Base-by-base conservation (phyloP, 345 rosid species). In the Psidium guajava region DNA sequence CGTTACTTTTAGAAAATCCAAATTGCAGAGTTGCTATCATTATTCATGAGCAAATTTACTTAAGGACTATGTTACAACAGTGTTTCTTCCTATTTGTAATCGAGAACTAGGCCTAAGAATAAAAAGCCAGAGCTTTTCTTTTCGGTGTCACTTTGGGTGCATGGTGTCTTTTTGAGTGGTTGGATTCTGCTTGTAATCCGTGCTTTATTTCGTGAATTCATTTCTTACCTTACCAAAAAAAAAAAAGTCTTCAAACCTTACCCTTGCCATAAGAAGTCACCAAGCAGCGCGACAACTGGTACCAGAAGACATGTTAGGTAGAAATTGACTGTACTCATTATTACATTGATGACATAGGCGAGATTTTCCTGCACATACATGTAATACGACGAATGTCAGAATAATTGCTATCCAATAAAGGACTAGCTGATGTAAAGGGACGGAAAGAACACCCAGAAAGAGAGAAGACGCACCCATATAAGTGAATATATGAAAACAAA, bases 221-320 rank as follows among this genome's bases (percentile, higher is more conserved):
- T 36, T 36, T 36, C 36, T 36, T 36, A 36, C 36, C 36, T 36
- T 36, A 36, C 36, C 36, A 36, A 36, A 36, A 36, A 36, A 36
- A 36, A 36, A 36, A 36, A 36, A 36, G 36, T 64, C 61, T 36
- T 75, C 83, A 61, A 74, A 86, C 44, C 92, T 89, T 90, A 97
- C 98, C 98, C 94, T 87, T 90, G 95, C 89, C 92, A 95, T 87
- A 97, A 91, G 93, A 97, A 97, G 93, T 97, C 99, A 11, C 92
- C 95, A 22, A 95, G 90, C 91, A 97, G 98, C 32, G 99, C 97
- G 85, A 93, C 93, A 52, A 92, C 44, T 15, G 99, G 99, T 89
- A 97, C 95, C 86, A 96, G 92, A 74, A 97, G 86, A 84, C 94
- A 89, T 4, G 96, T 81, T 20, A 96, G 86, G 87, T 97, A 97